phyloP scores from a whole-genome alignment of 495 filamentous ascomycete genomes.

The Aspergillus mulundensis region DNA sequence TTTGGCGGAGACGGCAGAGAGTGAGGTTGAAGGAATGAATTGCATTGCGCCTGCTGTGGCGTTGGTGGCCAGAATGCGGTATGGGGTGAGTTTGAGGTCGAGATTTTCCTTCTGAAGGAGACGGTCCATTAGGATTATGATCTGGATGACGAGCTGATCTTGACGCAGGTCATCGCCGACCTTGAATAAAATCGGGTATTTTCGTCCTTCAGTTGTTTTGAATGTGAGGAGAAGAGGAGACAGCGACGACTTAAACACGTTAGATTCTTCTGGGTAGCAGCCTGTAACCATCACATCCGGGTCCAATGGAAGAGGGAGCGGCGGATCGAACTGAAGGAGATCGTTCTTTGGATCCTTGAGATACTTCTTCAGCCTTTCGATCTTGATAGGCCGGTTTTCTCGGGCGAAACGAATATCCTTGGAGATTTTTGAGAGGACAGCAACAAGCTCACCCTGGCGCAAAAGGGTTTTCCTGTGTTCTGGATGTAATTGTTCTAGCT shows the following conservation, averaged over 20 bases:
- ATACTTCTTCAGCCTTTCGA: conserved; percentile 75
- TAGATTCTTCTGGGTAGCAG: conserved; percentile 76
- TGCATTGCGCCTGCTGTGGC: conserved; percentile 86
- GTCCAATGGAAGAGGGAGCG: conserved; percentile 84
- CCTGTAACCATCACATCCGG: conserved; percentile 75
- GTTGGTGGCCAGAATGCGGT: conserved; percentile 91
- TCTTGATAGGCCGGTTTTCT: conserved; percentile 71
- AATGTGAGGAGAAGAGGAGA: conserved; percentile 89
- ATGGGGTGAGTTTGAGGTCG: conserved; percentile 90
- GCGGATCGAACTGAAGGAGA: conserved; percentile 73
- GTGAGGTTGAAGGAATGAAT: conserved; percentile 80
- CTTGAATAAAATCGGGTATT: conserved; percentile 94
- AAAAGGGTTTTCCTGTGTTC: conserved; percentile 71
- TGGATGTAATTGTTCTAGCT: conserved; percentile 56
- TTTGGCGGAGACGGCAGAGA: conserved; percentile 75
- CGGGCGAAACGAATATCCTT: conserved; percentile 82
- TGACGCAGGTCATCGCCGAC: conserved; percentile 95
- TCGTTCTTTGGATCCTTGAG: conserved; percentile 89
- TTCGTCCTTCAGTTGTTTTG: conserved; percentile 67
- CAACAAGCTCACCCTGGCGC: conserved; percentile 85
- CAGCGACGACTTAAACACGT: conserved; percentile 92
- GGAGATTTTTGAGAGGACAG: conserved; percentile 81
- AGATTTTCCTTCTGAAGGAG: conserved; percentile 95
- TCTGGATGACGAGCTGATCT: conserved; percentile 96
- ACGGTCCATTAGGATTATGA: conserved; percentile 96